Conservation (phyloP, 257 asterid genomes). For the Nyctanthes arbortristis region DNA sequence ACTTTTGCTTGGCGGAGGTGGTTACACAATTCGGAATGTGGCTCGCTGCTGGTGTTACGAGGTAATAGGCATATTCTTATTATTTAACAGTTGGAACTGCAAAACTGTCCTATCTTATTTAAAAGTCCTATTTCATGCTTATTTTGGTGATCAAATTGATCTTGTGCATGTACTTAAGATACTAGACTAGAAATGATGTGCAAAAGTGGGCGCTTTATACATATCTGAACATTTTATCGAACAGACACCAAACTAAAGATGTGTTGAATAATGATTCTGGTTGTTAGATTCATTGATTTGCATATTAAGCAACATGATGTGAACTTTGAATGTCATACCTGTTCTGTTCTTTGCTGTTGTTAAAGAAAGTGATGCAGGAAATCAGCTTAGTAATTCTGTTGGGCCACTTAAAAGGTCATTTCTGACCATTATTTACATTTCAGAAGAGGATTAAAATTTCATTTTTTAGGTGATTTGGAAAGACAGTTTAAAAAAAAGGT, state of each 20-base stretch:
- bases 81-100: background rate
- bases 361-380: background rate
- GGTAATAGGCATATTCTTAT: conserved; percentile 31
- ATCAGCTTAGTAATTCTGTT: background rate
- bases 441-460: too few relatives aligned
- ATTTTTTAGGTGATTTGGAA: background rate
- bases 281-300: background rate
- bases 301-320: background rate
- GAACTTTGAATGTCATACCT: background rate
- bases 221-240: conserved; percentile 12
- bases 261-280: background rate
- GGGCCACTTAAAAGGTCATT: background rate
- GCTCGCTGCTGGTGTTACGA: conserved; percentile 78
- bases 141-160: background rate
- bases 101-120: conserved; percentile 10
- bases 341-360: background rate
- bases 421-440: background rate
- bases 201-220: background rate
- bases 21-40: conserved; percentile 67
- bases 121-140: conserved; percentile 6
- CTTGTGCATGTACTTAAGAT: conserved; percentile 1
- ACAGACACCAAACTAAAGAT: background rate
- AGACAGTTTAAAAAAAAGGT: background rate
- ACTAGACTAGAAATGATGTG: background rate
- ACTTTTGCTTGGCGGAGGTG: conserved; percentile 64